Conservation (phyloP, 805 yeast species). For the Wickerhamiella australiensis region DNA sequence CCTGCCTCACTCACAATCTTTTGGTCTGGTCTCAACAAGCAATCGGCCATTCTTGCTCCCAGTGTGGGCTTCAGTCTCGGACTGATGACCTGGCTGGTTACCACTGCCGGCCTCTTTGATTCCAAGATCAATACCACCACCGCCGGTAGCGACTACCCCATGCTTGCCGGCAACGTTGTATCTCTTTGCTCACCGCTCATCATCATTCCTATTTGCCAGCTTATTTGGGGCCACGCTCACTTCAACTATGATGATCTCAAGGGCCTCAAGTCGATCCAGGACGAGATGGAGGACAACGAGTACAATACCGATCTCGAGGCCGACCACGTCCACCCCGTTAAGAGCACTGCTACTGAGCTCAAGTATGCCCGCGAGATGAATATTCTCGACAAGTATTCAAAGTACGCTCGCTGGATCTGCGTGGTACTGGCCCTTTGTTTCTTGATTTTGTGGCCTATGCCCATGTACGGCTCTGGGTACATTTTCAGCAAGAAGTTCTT, state of each 20-base stretch:
- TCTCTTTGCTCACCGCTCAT: constrained; percentile 64
- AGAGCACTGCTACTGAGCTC: constrained; percentile 12
- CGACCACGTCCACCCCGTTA: background rate
- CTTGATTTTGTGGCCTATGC: constrained; percentile 82
- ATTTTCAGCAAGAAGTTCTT: constrained; percentile 65
- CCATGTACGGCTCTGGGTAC: constrained; percentile 75
- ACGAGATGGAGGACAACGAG: constrained; percentile 25
- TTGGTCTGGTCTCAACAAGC: constrained; percentile 48
- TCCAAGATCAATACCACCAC: constrained; percentile 40
- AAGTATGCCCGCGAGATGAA: constrained; percentile 36
- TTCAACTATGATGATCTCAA: constrained; percentile 62
- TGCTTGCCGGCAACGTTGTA: constrained; percentile 81
- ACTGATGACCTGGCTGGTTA: constrained; percentile 50
- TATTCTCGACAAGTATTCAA: constrained; percentile 44
- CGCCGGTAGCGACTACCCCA: constrained; percentile 67
- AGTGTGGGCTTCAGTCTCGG: constrained; percentile 65
- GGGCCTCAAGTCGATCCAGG: constrained; percentile 45
- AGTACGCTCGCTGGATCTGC: constrained; percentile 50
- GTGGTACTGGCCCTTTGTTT: constrained; percentile 48
- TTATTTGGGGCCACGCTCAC: constrained; percentile 52
- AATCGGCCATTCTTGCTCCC: constrained; percentile 68
- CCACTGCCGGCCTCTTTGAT: constrained; percentile 32
- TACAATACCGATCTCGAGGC: constrained; percentile 16
- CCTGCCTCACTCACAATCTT: constrained; percentile 63
- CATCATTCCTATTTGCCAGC: constrained; percentile 53